Evolutionary conservation across 176 grass and related monocot genomes (phyloP).

Genomic region (Coix lacrymajobi): DNA sequence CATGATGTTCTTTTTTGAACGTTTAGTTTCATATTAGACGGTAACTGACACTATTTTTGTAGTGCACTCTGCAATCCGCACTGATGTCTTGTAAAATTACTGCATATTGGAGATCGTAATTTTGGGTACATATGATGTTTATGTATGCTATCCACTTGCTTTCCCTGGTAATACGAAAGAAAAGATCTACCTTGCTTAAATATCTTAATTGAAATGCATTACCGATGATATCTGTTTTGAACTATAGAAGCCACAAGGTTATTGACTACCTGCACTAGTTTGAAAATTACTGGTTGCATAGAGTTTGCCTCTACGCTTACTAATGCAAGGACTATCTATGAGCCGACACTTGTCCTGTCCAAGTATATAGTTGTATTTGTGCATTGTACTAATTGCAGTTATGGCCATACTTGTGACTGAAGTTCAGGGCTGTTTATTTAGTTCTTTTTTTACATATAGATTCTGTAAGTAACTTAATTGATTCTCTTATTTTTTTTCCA

Average conservation of each 20-base stretch:
- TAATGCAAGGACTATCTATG: neutral
- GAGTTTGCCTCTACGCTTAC: neutral
- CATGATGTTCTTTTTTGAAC: neutral
- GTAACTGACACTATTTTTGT: neutral
- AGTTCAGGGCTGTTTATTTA: constrained; percentile 1
- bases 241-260: neutral
- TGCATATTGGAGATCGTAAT: constrained; percentile 8
- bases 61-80: neutral
- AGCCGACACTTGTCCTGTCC: neutral
- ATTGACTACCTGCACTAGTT: neutral
- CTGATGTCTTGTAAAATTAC: neutral
- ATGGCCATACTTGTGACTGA: neutral
- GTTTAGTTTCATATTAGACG: neutral
- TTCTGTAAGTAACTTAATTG: neutral
- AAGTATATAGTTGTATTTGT: neutral
- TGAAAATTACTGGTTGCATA: neutral
- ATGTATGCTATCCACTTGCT: neutral
- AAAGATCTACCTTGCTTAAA: neutral
- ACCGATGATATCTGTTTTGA: neutral
- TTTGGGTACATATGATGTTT: neutral
- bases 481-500: constrained; percentile 31
- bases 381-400: neutral
- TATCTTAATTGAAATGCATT: neutral
- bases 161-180: neutral
- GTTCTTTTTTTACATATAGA: constrained; percentile 4